These are phyloP conservation scores for Trebouxia sp. DNA, from an alignment of 139 green algal genomes.

Conservation along the genomic window DNA sequence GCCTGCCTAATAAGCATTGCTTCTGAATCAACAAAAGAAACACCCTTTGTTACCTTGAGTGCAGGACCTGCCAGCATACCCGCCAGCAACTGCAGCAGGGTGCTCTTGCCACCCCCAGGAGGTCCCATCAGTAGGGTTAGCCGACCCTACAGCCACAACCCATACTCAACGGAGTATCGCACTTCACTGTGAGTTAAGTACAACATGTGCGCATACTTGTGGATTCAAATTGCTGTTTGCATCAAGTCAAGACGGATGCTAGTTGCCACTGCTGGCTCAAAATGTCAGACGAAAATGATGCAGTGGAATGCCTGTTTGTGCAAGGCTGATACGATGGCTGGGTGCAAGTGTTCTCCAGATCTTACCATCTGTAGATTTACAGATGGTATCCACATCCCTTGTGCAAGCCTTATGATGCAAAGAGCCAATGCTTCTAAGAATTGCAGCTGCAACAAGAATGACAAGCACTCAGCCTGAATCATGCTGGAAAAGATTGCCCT, in stretches of 20 bases:
- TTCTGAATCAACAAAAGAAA: neutral
- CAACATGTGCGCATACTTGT: neutral
- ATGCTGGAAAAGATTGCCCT: neutral
- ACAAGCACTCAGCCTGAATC: neutral
- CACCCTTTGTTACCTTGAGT: neutral
- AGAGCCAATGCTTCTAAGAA: too few species aligned
- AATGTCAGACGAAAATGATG: neutral
- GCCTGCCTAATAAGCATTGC: neutral
- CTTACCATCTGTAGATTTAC: too few species aligned
- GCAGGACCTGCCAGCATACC: constrained; percentile 40
- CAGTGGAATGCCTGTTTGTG: neutral
- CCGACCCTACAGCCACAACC: constrained; percentile 33
- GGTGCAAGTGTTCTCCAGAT: too few species aligned
- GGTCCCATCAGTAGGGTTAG: constrained; percentile 74
- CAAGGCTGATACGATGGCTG: too few species aligned
- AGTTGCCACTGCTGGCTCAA: neutral
- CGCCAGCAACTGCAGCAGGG: constrained; percentile 59
- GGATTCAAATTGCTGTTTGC: neutral
- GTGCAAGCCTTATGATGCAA: too few species aligned
- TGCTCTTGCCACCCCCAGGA: constrained; percentile 56
- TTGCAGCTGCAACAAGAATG: neutral
- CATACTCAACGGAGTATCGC: neutral
- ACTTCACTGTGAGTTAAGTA: neutral
- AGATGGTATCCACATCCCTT: too few species aligned
- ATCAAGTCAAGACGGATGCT: neutral